A percentile compares a stretch with the other conserved stretches of the same genome.
phyloP scores from a whole-genome alignment of 108 stramenopile species.

The Parietichytrium sp. region DNA sequence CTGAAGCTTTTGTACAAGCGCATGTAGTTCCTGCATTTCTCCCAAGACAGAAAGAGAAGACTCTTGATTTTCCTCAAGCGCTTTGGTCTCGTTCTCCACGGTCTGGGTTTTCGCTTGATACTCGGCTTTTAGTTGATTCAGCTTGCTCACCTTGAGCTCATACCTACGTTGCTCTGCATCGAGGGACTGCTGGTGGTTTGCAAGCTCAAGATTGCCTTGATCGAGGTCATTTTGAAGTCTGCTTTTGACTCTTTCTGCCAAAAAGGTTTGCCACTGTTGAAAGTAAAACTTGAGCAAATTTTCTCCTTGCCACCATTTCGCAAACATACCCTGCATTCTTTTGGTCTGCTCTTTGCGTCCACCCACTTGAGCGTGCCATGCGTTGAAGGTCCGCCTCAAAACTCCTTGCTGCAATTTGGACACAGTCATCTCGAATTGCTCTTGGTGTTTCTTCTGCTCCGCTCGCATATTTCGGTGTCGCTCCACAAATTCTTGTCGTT shows the following conservation, averaged over 20 bases:
- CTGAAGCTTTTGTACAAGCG: not conserved
- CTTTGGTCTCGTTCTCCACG: too few relatives aligned
- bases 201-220: not conserved
- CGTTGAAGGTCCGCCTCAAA: not conserved
- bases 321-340: not conserved
- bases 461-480: not conserved
- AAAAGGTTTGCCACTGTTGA: not conserved
- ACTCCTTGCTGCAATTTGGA: not conserved
- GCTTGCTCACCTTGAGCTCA: not conserved
- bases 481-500: not conserved
- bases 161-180: not conserved
- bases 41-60: too few relatives aligned
- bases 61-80: too few relatives aligned
- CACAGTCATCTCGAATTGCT: not conserved
- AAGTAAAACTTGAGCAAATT: not conserved
- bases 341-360: not conserved
- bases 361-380: not conserved
- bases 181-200: not conserved
- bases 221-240: not conserved
- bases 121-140: too few relatives aligned
- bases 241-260: not conserved
- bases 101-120: too few relatives aligned
- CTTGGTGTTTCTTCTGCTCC: not conserved
- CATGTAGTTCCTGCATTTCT: too few relatives aligned
- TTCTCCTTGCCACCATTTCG: constrained; percentile 25